A percentile compares a stretch with the other conserved stretches of the same genome.
Conservation (phyloP, 495 filamentous ascomycete genomes). For the Trichocladium antarcticum region DNA sequence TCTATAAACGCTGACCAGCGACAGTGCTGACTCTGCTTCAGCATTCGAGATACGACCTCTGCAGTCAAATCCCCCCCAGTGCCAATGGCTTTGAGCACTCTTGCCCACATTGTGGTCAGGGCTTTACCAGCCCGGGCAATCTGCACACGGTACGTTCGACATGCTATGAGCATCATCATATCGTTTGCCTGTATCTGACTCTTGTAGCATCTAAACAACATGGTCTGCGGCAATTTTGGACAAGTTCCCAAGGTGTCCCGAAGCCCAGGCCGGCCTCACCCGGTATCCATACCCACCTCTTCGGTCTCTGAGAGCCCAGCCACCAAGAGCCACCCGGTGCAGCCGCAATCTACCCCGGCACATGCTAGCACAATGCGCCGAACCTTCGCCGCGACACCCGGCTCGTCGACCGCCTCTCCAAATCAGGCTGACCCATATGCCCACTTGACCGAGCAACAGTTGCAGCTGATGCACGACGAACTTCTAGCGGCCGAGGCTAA, state of each 20-base stretch:
- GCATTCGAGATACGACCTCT: slow-evolving; percentile 33
- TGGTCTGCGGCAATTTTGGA: slow-evolving; percentile 25
- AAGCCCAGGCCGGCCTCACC: slow-evolving; percentile 15
- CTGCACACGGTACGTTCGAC: slow-evolving; percentile 26
- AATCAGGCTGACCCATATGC: slow-evolving; percentile 29
- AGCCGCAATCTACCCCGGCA: slow-evolving; percentile 10
- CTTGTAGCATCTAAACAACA: slow-evolving; percentile 25
- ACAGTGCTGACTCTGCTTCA: slow-evolving; percentile 7
- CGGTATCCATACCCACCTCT: slow-evolving; percentile 5
- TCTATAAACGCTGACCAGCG: too few relatives aligned
- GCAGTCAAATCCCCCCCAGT: slow-evolving; percentile 23
- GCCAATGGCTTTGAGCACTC: slow-evolving; percentile 22
- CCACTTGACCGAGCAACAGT: slow-evolving; percentile 25
- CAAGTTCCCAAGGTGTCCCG: not conserved
- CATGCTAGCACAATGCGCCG: not conserved
- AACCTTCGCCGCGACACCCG: not conserved
- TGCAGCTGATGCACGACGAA: slow-evolving; percentile 25
- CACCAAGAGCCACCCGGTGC: slow-evolving; percentile 7
- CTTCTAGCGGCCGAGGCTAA: slow-evolving; percentile 28
- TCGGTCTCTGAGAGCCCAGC: slow-evolving; percentile 8
- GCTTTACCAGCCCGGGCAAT: slow-evolving; percentile 26
- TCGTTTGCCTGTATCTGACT: not conserved
- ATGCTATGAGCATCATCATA: not conserved
- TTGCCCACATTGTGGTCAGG: slow-evolving; percentile 33
- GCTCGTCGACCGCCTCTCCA: slow-evolving; percentile 8